Conservation (phyloP, 306 rosid species). For the Cucumis cinereus region DNA sequence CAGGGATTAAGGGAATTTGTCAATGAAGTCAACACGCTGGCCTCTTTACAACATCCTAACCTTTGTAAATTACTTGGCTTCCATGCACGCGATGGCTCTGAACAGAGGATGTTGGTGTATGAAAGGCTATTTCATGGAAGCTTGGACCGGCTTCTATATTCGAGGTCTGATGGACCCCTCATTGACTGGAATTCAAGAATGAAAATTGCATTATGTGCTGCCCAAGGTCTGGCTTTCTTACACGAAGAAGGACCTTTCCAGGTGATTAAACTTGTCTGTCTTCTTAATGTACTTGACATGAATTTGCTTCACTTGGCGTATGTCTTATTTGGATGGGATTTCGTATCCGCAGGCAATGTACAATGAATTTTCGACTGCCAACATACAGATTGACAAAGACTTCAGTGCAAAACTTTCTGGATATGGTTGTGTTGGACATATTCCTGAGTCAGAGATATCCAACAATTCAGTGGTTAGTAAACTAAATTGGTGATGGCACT, state of each 20-base stretch:
- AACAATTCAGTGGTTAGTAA: conserved; percentile 63
- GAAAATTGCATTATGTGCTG: conserved; percentile 83
- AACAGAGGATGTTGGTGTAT: conserved; percentile 68
- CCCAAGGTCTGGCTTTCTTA: conserved; percentile 93
- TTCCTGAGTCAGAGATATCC: conserved; percentile 76
- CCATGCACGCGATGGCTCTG: conserved; percentile 83
- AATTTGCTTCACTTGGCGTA: neutral
- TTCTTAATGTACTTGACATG: neutral
- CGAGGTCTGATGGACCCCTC: conserved; percentile 85
- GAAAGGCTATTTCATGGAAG: conserved; percentile 93
- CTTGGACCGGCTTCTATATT: conserved; percentile 65
- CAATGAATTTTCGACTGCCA: conserved; percentile 86
- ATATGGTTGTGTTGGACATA: conserved; percentile 87
- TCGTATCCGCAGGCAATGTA: conserved; percentile 76
- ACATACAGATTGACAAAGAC: conserved; percentile 93
- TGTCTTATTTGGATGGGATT: conserved; percentile 14
- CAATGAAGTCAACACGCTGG: conserved; percentile 59
- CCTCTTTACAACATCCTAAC: conserved; percentile 87
- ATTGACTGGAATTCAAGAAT: conserved; percentile 97
- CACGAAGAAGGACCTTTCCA: conserved; percentile 99
- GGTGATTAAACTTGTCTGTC: conserved; percentile 29
- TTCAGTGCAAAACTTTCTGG: conserved; percentile 99
- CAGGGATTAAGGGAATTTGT: conserved; percentile 89
- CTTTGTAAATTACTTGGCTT: conserved; percentile 90
- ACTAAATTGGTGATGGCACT: neutral